A percentile compares a stretch with the other conserved stretches of the same genome.
Conservation (phyloP, 2,329 filamentous ascomycete genomes). For the Pseudogymnoascus sp. region DNA sequence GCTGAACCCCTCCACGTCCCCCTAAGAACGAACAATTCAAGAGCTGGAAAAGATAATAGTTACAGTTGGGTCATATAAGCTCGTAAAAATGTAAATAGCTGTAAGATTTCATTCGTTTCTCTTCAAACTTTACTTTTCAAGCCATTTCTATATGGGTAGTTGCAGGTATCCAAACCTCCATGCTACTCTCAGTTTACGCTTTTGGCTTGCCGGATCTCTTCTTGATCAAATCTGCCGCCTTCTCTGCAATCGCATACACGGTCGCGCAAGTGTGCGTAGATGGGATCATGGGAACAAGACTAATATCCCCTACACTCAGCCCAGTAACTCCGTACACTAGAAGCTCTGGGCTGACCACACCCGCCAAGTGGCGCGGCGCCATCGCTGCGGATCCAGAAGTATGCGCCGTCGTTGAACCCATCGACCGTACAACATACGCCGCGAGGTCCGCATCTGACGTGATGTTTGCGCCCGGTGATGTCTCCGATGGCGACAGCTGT, state of each 20-base stretch:
- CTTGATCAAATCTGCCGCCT: slow-evolving; percentile 13
- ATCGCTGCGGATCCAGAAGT: slow-evolving; percentile 21
- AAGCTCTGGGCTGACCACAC: slow-evolving; percentile 17
- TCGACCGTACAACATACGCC: slow-evolving; percentile 22
- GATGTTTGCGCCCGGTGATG: slow-evolving; percentile 24
- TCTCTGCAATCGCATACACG: slow-evolving; percentile 16
- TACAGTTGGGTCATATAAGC: background rate
- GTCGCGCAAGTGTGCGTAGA: slow-evolving; percentile 8
- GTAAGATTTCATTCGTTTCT: background rate
- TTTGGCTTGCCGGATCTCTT: background rate
- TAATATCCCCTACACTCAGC: slow-evolving; percentile 16
- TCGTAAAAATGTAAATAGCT: background rate
- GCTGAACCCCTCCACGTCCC: too few relatives aligned
- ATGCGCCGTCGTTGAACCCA: slow-evolving; percentile 35
- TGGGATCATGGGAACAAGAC: slow-evolving; percentile 23
- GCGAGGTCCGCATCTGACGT: slow-evolving; percentile 22
- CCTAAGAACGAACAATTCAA: background rate
- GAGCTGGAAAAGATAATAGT: background rate
- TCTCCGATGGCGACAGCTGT: slow-evolving; percentile 25
- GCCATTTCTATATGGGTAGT: background rate
- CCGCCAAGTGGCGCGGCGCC: slow-evolving; percentile 14
- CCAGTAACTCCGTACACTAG: slow-evolving; percentile 16
- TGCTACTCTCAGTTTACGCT: background rate
- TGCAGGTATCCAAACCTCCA: background rate
- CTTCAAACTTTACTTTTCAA: background rate